phyloP scores from a whole-genome alignment of 805 yeast genomes.

The Candida sphagnicola region DNA sequence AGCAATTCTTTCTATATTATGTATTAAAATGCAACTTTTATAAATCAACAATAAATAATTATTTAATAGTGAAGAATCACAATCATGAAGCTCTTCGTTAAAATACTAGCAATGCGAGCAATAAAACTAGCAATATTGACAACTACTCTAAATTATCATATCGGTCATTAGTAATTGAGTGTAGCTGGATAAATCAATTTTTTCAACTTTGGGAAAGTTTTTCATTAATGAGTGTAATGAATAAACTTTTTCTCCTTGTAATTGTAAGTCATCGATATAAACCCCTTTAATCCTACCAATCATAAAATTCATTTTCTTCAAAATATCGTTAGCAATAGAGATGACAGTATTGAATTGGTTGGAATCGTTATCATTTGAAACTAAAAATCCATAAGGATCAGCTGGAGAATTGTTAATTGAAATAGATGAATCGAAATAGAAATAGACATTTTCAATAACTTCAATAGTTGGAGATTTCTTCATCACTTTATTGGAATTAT shows the following conservation, averaged over 20 bases:
- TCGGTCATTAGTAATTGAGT: slow-evolving; percentile 16
- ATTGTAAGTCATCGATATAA: slow-evolving; percentile 27
- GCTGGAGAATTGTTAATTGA: slow-evolving; percentile 4
- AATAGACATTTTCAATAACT: slow-evolving; percentile 15
- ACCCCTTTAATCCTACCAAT: slow-evolving; percentile 26
- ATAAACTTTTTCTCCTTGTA: slow-evolving; percentile 27
- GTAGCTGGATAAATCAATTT: slow-evolving; percentile 22
- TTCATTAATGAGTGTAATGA: slow-evolving; percentile 26
- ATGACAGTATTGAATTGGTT: slow-evolving; percentile 23
- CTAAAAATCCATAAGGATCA: slow-evolving; percentile 6
- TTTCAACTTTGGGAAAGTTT: slow-evolving; percentile 30
- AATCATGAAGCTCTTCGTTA: background rate
- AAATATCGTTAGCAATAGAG: slow-evolving; percentile 29
- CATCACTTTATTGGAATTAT: background rate
- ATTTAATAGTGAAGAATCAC: background rate
- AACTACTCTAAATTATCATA: slow-evolving; percentile 9
- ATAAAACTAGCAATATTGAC: background rate
- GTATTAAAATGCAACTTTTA: background rate
- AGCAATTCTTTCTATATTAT: background rate
- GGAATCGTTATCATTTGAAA: slow-evolving; percentile 3
- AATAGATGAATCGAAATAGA: slow-evolving; percentile 30
- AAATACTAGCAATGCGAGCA: background rate
- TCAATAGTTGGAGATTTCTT: background rate
- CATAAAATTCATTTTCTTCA: slow-evolving; percentile 32
- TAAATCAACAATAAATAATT: too few species aligned